These are phyloP conservation scores for Mycena alexandri DNA, from an alignment of 768 basidiomycete species.

Conservation along the genomic window DNA sequence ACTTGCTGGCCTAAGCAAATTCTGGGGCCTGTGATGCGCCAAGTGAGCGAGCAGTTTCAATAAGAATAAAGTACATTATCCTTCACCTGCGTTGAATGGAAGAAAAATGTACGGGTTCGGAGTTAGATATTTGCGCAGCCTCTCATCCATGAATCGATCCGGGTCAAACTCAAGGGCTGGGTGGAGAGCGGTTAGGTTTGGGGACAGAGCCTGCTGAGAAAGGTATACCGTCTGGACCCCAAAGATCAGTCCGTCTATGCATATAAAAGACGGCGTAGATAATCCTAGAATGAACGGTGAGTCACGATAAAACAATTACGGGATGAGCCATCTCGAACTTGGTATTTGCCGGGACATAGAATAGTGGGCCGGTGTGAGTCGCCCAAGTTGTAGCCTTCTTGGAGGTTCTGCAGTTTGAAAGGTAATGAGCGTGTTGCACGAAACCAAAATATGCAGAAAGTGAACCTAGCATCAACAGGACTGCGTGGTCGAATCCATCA, in stretches of 20 bases:
- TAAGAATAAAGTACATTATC: constrained; percentile 50
- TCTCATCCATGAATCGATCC: constrained; percentile 59
- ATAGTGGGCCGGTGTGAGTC: constrained; percentile 37
- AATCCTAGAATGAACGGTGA: constrained; percentile 22
- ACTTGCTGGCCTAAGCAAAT: constrained; percentile 58
- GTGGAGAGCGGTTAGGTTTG: background rate
- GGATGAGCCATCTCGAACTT: constrained; percentile 29
- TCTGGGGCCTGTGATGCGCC: constrained; percentile 43
- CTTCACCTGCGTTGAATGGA: constrained; percentile 55
- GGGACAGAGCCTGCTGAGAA: background rate
- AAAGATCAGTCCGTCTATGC: constrained; percentile 57
- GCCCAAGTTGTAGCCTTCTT: constrained; percentile 30
- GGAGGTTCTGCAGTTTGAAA: constrained; percentile 11
- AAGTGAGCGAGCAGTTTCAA: constrained; percentile 42
- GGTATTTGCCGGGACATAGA: constrained; percentile 47
- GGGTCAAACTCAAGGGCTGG: constrained; percentile 59
- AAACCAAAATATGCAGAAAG: background rate
- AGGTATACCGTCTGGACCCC: constrained; percentile 58
- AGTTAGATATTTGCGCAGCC: constrained; percentile 53
- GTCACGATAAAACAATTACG: background rate
- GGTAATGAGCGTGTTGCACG: background rate
- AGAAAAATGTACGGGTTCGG: constrained; percentile 63
- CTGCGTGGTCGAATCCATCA: background rate
- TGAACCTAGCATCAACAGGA: constrained; percentile 24
- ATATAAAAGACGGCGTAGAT: constrained; percentile 52